Evolutionary conservation across 139 green algal genomes (phyloP).

Genomic region (Coelastrella sp.): DNA sequence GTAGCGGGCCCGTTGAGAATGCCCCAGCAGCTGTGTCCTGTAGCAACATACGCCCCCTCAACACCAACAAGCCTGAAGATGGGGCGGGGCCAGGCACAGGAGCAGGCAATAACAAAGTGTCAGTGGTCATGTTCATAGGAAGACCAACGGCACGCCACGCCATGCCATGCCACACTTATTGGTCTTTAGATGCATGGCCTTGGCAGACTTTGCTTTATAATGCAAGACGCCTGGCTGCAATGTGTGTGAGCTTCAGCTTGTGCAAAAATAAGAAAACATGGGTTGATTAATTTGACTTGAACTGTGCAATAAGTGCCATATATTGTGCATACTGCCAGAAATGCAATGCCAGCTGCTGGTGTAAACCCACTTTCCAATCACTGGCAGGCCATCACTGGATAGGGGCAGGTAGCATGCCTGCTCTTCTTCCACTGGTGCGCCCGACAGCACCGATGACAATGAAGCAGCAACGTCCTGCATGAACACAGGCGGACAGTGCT

Average conservation of each 20-base stretch:
- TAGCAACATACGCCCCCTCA: constrained; percentile 73
- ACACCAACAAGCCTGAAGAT: constrained; percentile 59
- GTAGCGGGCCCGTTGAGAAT: constrained; percentile 88
- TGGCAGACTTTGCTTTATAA: too few species aligned
- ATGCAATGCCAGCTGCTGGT: neutral
- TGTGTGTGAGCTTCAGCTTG: too few species aligned
- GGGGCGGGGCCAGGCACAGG: neutral
- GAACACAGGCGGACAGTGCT: neutral
- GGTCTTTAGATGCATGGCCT: neutral
- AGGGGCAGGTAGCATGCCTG: constrained; percentile 84
- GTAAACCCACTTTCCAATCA: constrained; percentile 63
- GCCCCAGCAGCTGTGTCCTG: constrained; percentile 83
- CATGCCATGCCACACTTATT: neutral
- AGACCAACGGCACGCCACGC: neutral
- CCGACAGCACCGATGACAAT: constrained; percentile 10
- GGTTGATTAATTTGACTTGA: too few species aligned
- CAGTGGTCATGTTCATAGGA: neutral
- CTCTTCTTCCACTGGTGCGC: constrained; percentile 54
- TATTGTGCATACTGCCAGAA: neutral
- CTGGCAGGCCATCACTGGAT: constrained; percentile 67
- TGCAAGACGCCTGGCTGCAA: too few species aligned
- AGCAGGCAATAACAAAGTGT: neutral
- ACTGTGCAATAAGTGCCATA: too few species aligned
- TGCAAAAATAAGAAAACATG: too few species aligned
- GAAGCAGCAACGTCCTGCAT: constrained; percentile 30